Percentiles rank a stretch among this genome's conserved stretches.
Evolutionary conservation across 345 rosid species (phyloP).

Genomic region (Eucalyptus microcorys): DNA sequence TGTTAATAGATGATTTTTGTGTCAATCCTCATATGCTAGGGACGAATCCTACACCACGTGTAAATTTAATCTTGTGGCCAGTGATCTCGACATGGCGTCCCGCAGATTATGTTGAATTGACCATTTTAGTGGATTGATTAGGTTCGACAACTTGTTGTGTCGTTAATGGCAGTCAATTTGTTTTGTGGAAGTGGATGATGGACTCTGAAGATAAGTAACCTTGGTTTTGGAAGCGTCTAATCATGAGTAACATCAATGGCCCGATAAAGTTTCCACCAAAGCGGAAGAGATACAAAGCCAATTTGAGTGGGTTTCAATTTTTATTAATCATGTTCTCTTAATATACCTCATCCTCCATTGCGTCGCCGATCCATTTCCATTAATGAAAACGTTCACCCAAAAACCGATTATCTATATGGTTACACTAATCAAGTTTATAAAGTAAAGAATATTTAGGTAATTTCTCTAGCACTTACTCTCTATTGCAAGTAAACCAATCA

Average conservation of each 20-base stretch:
- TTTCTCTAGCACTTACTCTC: neutral
- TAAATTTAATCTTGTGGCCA: neutral
- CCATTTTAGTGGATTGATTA: neutral
- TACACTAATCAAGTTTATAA: neutral
- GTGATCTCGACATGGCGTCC: neutral
- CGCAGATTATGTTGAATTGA: neutral
- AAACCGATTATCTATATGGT: neutral
- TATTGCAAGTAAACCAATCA: neutral
- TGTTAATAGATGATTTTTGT: neutral
- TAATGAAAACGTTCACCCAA: neutral
- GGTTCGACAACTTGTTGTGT: neutral
- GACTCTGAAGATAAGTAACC: neutral
- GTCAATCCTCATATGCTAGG: neutral
- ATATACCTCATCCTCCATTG: neutral
- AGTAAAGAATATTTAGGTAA: neutral
- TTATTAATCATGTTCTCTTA: neutral
- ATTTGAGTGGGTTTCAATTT: neutral
- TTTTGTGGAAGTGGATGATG: neutral
- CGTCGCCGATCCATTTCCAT: neutral
- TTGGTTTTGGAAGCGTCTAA: neutral
- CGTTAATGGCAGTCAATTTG: neutral
- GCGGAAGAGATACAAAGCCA: neutral
- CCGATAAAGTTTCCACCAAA: neutral
- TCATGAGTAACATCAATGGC: neutral
- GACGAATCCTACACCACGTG: neutral